phyloP scores from a whole-genome alignment of 2,329 filamentous ascomycete genomes.

The Colletotrichum salicis region DNA sequence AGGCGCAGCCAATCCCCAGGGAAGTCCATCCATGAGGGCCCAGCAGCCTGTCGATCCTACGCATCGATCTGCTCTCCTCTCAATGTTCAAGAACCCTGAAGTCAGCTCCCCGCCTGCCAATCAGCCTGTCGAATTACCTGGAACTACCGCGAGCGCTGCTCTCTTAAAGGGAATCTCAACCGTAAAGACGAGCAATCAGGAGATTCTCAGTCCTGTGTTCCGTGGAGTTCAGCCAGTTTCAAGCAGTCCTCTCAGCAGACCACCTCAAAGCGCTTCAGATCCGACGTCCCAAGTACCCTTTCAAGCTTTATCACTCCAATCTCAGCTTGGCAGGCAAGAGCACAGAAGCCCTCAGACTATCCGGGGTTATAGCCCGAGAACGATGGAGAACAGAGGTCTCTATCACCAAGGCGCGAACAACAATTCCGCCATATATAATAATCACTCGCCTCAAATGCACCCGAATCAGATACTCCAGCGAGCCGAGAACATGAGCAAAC shows the following conservation, averaged over 20 bases:
- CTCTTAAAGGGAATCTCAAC: slow-evolving; percentile 23
- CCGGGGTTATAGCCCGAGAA: slow-evolving; percentile 8
- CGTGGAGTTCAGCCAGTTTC: slow-evolving; percentile 23
- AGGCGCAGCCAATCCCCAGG: background rate
- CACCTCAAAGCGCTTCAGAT: slow-evolving; percentile 18
- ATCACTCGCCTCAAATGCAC: slow-evolving; percentile 12
- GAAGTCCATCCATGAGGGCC: slow-evolving; percentile 23
- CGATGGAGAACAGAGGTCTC: background rate
- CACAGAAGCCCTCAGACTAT: slow-evolving; percentile 1
- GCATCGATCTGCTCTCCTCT: slow-evolving; percentile 62
- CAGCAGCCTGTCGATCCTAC: slow-evolving; percentile 43
- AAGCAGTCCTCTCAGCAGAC: slow-evolving; percentile 31
- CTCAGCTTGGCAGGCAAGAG: slow-evolving; percentile 5
- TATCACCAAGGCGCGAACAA: slow-evolving; percentile 14
- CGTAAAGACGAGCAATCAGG: slow-evolving; percentile 4
- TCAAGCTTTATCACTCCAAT: slow-evolving; percentile 21
- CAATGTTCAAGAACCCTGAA: slow-evolving; percentile 62
- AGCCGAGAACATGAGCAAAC: slow-evolving; percentile 9
- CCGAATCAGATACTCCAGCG: slow-evolving; percentile 17
- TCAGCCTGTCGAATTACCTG: slow-evolving; percentile 29
- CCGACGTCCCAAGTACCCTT: slow-evolving; percentile 4
- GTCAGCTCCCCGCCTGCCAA: slow-evolving; percentile 26
- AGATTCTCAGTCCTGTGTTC: slow-evolving; percentile 2
- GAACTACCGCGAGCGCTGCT: slow-evolving; percentile 24
- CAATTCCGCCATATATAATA: background rate